Percentiles rank a stretch among this genome's conserved stretches.
phyloP scores from a whole-genome alignment of 176 grass and related monocot species.

The Eremochloa ophiuroides region DNA sequence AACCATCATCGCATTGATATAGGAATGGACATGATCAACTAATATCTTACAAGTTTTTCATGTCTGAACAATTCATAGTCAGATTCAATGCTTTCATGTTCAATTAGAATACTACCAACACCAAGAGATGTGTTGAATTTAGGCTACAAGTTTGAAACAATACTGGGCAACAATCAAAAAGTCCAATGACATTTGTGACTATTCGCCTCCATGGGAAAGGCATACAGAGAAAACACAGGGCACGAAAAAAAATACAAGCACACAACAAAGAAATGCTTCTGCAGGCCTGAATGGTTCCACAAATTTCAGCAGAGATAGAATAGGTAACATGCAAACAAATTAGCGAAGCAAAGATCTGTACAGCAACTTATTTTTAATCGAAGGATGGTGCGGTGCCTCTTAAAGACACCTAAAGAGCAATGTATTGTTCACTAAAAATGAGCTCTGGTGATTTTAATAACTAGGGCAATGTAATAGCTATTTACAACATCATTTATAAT shows the following conservation, averaged over 20 bases:
- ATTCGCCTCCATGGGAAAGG: not conserved
- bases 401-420: too few species aligned
- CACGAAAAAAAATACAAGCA: not conserved
- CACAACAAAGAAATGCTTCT: not conserved
- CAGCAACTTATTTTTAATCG: too few species aligned
- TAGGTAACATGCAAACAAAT: too few species aligned
- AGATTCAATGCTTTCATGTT: not conserved
- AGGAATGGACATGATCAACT: not conserved
- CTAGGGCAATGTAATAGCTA: not conserved
- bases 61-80: not conserved
- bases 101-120: not conserved
- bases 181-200: not conserved
- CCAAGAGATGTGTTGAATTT: too few species aligned
- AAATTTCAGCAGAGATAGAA: not conserved
- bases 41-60: slow-evolving; percentile 6
- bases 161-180: not conserved
- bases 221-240: not conserved
- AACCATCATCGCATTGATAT: not conserved
- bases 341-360: too few species aligned
- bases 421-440: too few species aligned
- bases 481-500: not conserved
- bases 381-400: too few species aligned
- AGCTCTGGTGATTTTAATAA: too few species aligned
- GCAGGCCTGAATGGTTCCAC: not conserved
- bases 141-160: not conserved